phyloP scores from a whole-genome alignment of 495 filamentous ascomycete species.

The Hypoxylon cercidicola region DNA sequence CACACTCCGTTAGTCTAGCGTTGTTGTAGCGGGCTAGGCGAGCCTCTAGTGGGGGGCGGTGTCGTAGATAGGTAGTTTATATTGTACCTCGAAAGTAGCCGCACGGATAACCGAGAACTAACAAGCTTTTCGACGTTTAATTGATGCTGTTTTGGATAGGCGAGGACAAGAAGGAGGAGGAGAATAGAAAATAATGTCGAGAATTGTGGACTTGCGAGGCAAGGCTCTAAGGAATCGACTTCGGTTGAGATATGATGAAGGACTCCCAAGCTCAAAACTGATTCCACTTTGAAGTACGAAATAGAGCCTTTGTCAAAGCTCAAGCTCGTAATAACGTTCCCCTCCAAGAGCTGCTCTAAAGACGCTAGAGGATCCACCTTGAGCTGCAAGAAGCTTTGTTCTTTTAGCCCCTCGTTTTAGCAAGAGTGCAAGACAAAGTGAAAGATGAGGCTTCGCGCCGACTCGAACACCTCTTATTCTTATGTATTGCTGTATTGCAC shows the following conservation, averaged over 20 bases:
- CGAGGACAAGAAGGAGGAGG: no score
- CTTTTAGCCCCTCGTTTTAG: not conserved
- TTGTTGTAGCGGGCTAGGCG: constrained; percentile 35
- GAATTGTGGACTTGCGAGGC: not conserved
- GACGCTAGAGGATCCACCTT: not conserved
- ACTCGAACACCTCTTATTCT: constrained; percentile 19
- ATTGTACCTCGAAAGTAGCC: no score
- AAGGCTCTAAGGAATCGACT: constrained; percentile 9
- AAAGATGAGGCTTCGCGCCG: constrained; percentile 13
- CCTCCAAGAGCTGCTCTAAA: not conserved
- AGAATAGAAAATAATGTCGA: no score
- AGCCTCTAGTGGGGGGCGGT: constrained; percentile 19
- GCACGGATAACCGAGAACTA: no score
- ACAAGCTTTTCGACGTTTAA: no score
- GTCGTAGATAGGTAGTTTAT: not conserved
- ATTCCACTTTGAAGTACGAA: not conserved
- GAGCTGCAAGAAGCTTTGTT: not conserved
- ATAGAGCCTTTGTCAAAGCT: not conserved
- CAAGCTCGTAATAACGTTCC: not conserved
- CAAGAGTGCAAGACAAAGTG: constrained; percentile 24
- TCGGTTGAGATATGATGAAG: not conserved
- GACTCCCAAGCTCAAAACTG: not conserved
- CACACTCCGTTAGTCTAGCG: constrained; percentile 37
- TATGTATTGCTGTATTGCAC: constrained; percentile 7
- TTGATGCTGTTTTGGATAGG: no score